A percentile compares a stretch with the other conserved stretches of the same genome.
These are phyloP conservation scores for Hanseniaspora vineae DNA, from an alignment of 805 yeast species.

Conservation along the genomic window DNA sequence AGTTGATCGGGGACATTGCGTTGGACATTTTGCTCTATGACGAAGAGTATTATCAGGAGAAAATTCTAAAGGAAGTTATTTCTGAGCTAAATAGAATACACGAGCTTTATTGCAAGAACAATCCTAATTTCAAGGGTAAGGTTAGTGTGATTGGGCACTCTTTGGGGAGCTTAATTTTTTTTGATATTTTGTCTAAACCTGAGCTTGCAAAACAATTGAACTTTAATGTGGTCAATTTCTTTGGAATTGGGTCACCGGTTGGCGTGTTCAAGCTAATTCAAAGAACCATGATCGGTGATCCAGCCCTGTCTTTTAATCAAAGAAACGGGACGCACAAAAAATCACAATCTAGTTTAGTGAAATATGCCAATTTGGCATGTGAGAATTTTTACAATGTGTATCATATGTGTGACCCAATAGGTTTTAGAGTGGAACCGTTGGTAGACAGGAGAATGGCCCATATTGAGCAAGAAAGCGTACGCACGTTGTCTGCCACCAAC, in stretches of 20 bases:
- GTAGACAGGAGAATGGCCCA: conserved; percentile 24
- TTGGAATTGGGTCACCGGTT: conserved; percentile 81
- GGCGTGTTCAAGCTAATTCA: conserved; percentile 74
- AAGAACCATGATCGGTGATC: conserved; percentile 40
- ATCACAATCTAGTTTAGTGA: conserved; percentile 15
- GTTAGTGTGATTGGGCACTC: conserved; percentile 86
- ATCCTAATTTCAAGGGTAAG: conserved; percentile 68
- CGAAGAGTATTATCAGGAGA: conserved; percentile 52
- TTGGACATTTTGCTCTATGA: conserved; percentile 72
- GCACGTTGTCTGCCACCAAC: conserved; percentile 16
- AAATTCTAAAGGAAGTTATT: conserved; percentile 51
- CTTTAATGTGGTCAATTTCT: conserved; percentile 63
- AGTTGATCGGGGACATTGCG: conserved; percentile 73
- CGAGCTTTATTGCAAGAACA: conserved; percentile 40
- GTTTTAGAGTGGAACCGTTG: conserved; percentile 81
- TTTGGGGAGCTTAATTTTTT: conserved; percentile 72
- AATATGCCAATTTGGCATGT: conserved; percentile 36
- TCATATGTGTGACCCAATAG: conserved; percentile 87
- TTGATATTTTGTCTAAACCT: conserved; percentile 48
- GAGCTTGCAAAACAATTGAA: conserved; percentile 30
- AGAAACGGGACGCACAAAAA: neutral
- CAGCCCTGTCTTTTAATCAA: neutral
- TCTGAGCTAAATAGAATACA: conserved; percentile 52
- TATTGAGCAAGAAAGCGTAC: conserved; percentile 15
- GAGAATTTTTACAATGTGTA: conserved; percentile 63